Base-by-base conservation (phyloP, 176 grass and related monocot genomes). In the Cenchrus americanus region DNA sequence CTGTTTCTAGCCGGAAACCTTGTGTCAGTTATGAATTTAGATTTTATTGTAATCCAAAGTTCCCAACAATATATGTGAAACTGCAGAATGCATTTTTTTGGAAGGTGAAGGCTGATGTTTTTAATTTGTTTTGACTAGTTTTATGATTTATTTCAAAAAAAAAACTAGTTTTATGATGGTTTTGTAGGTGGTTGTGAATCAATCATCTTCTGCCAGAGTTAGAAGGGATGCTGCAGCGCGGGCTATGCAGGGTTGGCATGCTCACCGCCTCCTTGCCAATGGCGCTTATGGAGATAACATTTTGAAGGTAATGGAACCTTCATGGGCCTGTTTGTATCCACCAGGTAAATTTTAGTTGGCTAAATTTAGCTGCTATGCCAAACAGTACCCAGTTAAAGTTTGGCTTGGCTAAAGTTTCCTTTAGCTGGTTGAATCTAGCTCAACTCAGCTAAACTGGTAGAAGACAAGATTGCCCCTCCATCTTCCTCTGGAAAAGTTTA, bases 211-310 rank as follows among this genome's bases (percentile, higher is more conserved):
- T 42, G 90, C 88, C 21, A 99, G 97, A 85, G 85, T 91, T 54
- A 94, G 97, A 87, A 90, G 97, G 73, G 93, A 96, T 86, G 89
- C 93, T 84, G 97, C 93, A 62, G 84, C 88, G 1, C 88, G 93
- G 54, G 97, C 97, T 79, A 99, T 99, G 97, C 91, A 92, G 69
- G 91, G 93, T 72, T 99, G 93, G 97, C 91, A 96, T 79, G 92
- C 93, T 32, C 91, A 99, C 13, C 91, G 88, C 5, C 78, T 92
- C 60, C 76, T 94, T 80, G 82, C 86, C 78, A 99, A 96, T 71
- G 89, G 84, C 23, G 81, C 86, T 43, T 85, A 92, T 80, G 91
- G 91, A 78, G 93, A 92, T 62, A 91, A 85, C 53, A 92, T 87
- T 57, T 81, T 94, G 66, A 94, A 99, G 85, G 91, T 98, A 59